These are phyloP conservation scores for Stagonosporopsis cucurbitacearum DNA, from an alignment of 2,329 filamentous ascomycete species.

Conservation along the genomic window DNA sequence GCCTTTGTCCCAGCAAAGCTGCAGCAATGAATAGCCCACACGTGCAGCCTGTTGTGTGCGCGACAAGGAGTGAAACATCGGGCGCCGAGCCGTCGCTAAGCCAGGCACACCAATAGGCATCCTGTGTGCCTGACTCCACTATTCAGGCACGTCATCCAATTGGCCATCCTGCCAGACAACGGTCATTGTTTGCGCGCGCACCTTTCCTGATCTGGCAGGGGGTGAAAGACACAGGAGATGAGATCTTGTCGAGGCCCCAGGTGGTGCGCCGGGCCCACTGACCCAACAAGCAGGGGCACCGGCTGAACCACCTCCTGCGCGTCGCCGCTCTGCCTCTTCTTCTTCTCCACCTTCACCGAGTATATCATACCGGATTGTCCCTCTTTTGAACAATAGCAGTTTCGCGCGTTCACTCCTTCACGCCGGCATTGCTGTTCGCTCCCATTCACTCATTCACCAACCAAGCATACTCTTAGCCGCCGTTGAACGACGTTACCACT, in stretches of 20 bases:
- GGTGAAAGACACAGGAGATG: constrained; percentile 29
- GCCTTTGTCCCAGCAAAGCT: constrained; percentile 18
- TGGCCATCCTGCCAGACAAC: constrained; percentile 34
- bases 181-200: constrained; percentile 26
- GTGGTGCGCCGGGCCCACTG: constrained; percentile 18
- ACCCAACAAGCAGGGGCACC: constrained; percentile 24
- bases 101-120: constrained; percentile 43
- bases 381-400: constrained; percentile 34
- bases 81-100: constrained; percentile 30
- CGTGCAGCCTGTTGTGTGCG: constrained; percentile 25
- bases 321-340: constrained; percentile 35
- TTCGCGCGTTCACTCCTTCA: constrained; percentile 51
- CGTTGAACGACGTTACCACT: constrained; percentile 39
- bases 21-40: constrained; percentile 29
- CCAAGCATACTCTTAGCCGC: constrained; percentile 20
- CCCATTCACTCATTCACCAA: constrained; percentile 40
- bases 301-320: constrained; percentile 29
- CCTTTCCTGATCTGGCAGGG: constrained; percentile 21
- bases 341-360: constrained; percentile 34
- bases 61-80: constrained; percentile 21
- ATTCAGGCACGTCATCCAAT: constrained; percentile 33
- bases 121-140: constrained; percentile 6
- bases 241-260: constrained; percentile 28
- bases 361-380: constrained; percentile 35
- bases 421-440: constrained; percentile 38